Evolutionary conservation across 495 filamentous ascomycete genomes (phyloP).

Genomic region (Lophiotrema nucula): DNA sequence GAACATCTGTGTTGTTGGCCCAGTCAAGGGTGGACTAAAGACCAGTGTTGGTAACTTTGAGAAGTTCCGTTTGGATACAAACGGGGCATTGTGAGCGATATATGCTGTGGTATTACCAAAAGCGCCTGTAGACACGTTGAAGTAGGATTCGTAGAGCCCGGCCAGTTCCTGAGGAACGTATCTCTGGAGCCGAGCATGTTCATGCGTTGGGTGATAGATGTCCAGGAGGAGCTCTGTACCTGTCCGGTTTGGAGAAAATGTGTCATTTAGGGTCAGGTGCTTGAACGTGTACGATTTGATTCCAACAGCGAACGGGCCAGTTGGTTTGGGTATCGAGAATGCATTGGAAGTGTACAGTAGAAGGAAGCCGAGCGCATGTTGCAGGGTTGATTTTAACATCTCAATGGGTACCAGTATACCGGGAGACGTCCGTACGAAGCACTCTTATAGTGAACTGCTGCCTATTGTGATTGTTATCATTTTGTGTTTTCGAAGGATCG

Average conservation of each 20-base stretch:
- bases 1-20: slow-evolving; percentile 2
- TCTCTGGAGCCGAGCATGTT: not conserved
- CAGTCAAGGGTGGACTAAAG: slow-evolving; percentile 4
- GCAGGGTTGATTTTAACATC: no score
- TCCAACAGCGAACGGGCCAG: slow-evolving; percentile 12
- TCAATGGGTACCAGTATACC: no score
- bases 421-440: no score
- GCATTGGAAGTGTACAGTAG: no score
- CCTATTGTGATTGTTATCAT: no score
- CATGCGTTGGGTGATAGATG: slow-evolving; percentile 13
- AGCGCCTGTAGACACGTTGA: not conserved
- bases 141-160: not conserved
- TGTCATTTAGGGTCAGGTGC: slow-evolving; percentile 9
- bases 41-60: slow-evolving; percentile 7
- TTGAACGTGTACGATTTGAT: slow-evolving; percentile 4
- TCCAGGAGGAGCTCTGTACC: not conserved
- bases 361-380: no score
- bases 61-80: not conserved
- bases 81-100: not conserved
- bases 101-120: slow-evolving; percentile 13
- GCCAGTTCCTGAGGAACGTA: slow-evolving; percentile 4
- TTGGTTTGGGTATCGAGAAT: slow-evolving; percentile 11
- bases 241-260: not conserved
- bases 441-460: no score
- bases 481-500: no score